A percentile compares a stretch with the other conserved stretches of the same genome.
These are phyloP conservation scores for Trapa bicornis DNA, from an alignment of 345 rosid species.

Conservation along the genomic window DNA sequence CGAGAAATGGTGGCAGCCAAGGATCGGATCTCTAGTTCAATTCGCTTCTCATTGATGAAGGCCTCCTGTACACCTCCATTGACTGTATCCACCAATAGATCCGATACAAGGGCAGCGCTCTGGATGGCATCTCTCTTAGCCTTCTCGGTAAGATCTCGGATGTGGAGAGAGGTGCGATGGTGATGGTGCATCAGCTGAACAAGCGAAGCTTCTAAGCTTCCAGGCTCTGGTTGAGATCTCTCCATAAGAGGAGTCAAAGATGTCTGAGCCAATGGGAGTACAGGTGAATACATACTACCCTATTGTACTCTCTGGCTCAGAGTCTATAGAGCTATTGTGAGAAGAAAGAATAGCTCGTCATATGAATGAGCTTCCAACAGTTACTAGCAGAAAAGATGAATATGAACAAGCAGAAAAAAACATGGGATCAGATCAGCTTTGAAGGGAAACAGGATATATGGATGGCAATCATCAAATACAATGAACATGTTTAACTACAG, in stretches of 20 bases:
- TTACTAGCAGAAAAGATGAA: too few relatives aligned
- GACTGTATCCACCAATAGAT: slow-evolving; percentile 60
- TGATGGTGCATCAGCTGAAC: slow-evolving; percentile 48
- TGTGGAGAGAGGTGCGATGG: slow-evolving; percentile 40
- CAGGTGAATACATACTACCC: slow-evolving; percentile 24
- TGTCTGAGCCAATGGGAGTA: slow-evolving; percentile 23
- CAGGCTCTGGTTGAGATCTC: slow-evolving; percentile 20
- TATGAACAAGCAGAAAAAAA: too few relatives aligned
- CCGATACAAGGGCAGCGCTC: slow-evolving; percentile 53
- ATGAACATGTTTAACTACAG: too few relatives aligned
- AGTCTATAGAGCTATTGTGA: too few relatives aligned
- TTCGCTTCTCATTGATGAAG: slow-evolving; percentile 65
- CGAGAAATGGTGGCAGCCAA: slow-evolving; percentile 45
- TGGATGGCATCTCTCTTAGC: slow-evolving; percentile 63
- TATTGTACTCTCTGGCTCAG: too few relatives aligned
- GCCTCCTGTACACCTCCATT: slow-evolving; percentile 79
- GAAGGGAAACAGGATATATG: too few relatives aligned
- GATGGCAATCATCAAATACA: too few relatives aligned
- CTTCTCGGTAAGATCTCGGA: slow-evolving; percentile 59
- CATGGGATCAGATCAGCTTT: too few relatives aligned
- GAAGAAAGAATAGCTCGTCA: neutral
- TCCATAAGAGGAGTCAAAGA: slow-evolving; percentile 5
- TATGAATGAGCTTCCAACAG: too few relatives aligned
- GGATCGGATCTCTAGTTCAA: slow-evolving; percentile 62
- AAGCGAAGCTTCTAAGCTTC: slow-evolving; percentile 47